phyloP scores from a whole-genome alignment of 2,329 filamentous ascomycete genomes.

The Penicillium verrucosum region DNA sequence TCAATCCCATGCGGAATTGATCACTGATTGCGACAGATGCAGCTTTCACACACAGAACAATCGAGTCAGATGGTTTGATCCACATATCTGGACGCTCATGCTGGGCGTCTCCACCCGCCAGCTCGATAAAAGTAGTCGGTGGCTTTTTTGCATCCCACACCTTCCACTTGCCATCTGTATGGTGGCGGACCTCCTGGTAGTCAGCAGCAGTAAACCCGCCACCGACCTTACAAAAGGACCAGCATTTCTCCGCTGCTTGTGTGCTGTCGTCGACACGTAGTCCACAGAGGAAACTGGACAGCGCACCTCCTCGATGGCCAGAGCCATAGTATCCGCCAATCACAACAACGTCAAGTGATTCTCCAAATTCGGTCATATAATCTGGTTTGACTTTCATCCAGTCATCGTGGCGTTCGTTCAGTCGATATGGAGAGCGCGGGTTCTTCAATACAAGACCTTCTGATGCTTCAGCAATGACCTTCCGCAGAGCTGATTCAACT shows the following conservation, averaged over 20 bases:
- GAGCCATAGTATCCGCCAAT: constrained; percentile 92
- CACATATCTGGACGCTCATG: constrained; percentile 82
- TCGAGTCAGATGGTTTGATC: constrained; percentile 84
- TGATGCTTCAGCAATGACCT: constrained; percentile 79
- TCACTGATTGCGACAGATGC: constrained; percentile 72
- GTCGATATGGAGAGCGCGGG: constrained; percentile 75
- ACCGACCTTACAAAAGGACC: constrained; percentile 98
- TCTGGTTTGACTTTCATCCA: constrained; percentile 99
- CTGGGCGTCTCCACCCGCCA: constrained; percentile 73
- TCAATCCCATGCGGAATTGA: constrained; percentile 72
- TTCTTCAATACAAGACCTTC: constrained; percentile 95
- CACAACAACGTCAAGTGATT: constrained; percentile 83
- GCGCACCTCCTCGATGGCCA: constrained; percentile 73
- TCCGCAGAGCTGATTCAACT: constrained; percentile 75
- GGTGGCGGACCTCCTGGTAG: constrained; percentile 76
- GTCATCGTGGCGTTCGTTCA: constrained; percentile 89
- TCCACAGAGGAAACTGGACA: constrained; percentile 89
- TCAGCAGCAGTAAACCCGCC: constrained; percentile 84
- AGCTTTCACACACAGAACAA: constrained; percentile 87
- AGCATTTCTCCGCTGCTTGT: constrained; percentile 62
- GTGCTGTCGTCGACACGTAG: constrained; percentile 69
- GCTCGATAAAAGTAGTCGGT: constrained; percentile 72
- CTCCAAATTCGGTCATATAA: constrained; percentile 95
- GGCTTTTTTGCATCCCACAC: constrained; percentile 77
- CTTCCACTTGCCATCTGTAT: constrained; percentile 87